These are phyloP conservation scores for Tetratostichococcus sp. DNA, from an alignment of 139 green algal species.

Conservation along the genomic window DNA sequence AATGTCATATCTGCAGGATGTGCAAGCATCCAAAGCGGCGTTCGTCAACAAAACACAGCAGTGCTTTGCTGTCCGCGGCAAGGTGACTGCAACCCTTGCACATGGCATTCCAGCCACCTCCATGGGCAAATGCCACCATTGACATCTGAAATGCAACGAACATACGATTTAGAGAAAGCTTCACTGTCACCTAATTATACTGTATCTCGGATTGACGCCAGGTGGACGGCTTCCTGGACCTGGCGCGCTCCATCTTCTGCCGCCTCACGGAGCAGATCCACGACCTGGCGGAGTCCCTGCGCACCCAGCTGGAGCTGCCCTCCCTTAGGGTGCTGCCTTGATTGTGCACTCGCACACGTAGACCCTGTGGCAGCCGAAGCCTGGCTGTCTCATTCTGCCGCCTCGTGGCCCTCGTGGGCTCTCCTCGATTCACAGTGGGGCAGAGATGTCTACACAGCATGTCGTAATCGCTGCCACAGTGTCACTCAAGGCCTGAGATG, in stretches of 20 bases:
- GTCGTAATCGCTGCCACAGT: too few species aligned
- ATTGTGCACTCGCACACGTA: background rate
- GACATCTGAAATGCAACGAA: too few species aligned
- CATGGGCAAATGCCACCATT: too few species aligned
- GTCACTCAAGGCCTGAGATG: too few species aligned
- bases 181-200: too few species aligned
- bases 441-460: too few species aligned
- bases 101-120: too few species aligned
- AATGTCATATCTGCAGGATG: constrained; percentile 23
- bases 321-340: background rate
- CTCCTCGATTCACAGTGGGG: too few species aligned
- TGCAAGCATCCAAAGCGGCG: constrained; percentile 27
- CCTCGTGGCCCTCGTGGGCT: too few species aligned
- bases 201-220: constrained; percentile 68
- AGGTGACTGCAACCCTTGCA: background rate
- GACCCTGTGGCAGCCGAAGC: too few species aligned
- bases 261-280: constrained; percentile 74
- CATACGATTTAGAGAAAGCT: too few species aligned
- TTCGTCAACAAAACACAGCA: constrained; percentile 69
- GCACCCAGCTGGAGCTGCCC: constrained; percentile 34
- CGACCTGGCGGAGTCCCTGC: constrained; percentile 44
- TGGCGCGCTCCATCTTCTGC: constrained; percentile 73
- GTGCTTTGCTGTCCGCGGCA: constrained; percentile 59
- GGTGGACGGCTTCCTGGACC: constrained; percentile 70
- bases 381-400: too few species aligned